Percentiles rank a stretch among this genome's conserved stretches.
These are phyloP conservation scores for Fomitopsis schrenkii DNA, from an alignment of 1,284 basidiomycete species.

Conservation along the genomic window DNA sequence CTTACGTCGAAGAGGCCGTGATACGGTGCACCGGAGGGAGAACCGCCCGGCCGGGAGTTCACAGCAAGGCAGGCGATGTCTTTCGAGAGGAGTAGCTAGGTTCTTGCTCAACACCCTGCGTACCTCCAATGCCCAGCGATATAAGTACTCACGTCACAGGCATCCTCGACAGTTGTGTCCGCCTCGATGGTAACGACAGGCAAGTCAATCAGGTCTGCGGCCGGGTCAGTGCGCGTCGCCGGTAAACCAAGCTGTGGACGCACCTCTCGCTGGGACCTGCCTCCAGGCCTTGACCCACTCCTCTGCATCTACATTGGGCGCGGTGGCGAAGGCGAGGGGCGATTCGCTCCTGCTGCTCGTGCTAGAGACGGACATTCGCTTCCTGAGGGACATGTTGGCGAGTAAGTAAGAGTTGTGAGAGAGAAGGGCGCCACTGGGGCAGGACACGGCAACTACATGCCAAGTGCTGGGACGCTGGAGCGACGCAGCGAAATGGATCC, in stretches of 20 bases:
- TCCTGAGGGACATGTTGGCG: conserved; percentile 24
- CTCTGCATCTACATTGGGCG: conserved; percentile 41
- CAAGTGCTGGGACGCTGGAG: conserved; percentile 1
- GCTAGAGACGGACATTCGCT: conserved; percentile 32
- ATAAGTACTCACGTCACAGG: conserved; percentile 67
- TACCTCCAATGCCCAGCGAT: not conserved
- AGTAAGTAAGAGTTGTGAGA: not conserved
- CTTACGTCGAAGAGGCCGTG: conserved; percentile 73
- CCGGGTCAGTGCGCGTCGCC: not conserved
- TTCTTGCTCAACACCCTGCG: not conserved
- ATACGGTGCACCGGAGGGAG: conserved; percentile 32
- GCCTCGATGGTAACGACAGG: conserved; percentile 59
- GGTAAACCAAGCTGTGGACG: not conserved
- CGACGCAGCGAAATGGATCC: conserved; percentile 3
- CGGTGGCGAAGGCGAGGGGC: conserved; percentile 23
- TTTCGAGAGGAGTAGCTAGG: conserved; percentile 58
- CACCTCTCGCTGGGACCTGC: conserved; percentile 51
- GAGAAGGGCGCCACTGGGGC: conserved; percentile 2
- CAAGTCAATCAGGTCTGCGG: conserved; percentile 60
- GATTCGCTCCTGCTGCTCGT: conserved; percentile 26
- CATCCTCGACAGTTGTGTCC: conserved; percentile 70
- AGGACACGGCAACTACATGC: conserved; percentile 4
- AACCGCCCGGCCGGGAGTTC: conserved; percentile 33
- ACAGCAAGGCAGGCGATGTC: conserved; percentile 62
- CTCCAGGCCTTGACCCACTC: conserved; percentile 60